Evolutionary conservation across 148 eudicot genomes (phyloP).

Genomic region (Cornus suecica): DNA sequence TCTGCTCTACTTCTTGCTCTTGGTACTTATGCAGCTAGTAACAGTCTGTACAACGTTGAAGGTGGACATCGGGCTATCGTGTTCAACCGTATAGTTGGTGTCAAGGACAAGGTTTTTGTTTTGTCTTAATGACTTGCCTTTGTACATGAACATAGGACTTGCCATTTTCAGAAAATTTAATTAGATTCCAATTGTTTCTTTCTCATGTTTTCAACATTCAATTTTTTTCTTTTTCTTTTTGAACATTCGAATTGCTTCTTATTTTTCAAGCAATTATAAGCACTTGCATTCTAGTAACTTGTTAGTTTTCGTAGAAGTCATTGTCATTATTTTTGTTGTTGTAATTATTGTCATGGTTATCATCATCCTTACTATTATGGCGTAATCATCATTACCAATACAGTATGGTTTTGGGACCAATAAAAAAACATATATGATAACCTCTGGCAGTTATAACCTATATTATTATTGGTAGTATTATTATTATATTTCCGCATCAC

Average conservation of each 20-base stretch:
- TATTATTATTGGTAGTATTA: too few relatives aligned
- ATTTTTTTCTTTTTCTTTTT: too few relatives aligned
- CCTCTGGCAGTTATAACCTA: too few relatives aligned
- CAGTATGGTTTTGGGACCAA: too few relatives aligned
- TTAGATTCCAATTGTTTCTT: background rate
- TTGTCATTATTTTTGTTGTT: background rate
- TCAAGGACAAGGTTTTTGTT: slow-evolving; percentile 74
- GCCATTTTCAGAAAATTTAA: background rate
- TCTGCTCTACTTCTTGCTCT: slow-evolving; percentile 63
- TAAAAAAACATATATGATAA: too few relatives aligned
- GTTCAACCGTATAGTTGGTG: slow-evolving; percentile 80
- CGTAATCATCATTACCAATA: too few relatives aligned
- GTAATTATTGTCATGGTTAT: too few relatives aligned
- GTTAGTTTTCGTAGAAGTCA: background rate
- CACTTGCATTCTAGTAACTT: background rate
- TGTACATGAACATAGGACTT: background rate
- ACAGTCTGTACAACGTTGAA: slow-evolving; percentile 90
- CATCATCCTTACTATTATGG: too few relatives aligned
- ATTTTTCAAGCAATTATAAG: background rate
- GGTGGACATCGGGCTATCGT: slow-evolving; percentile 96
- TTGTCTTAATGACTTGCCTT: background rate
- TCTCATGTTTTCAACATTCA: too few relatives aligned
- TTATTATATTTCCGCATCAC: too few relatives aligned
- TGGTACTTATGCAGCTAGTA: slow-evolving; percentile 63
- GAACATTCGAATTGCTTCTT: background rate